Base-by-base conservation (phyloP, 208 protist genomes). In the Crithidia sp. region DNA sequence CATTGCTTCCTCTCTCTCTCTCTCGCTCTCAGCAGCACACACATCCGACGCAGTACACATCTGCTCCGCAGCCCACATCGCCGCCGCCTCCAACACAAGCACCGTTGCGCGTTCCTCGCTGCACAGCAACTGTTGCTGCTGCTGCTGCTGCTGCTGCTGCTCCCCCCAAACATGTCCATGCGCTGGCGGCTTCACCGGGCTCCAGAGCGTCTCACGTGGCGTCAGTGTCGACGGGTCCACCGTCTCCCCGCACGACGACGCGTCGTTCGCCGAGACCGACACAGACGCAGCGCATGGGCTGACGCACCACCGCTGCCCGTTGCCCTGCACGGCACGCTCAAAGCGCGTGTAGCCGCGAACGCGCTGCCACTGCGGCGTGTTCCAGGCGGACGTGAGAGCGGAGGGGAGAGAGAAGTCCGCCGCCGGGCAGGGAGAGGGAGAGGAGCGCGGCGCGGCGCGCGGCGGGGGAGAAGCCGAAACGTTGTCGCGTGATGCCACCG, bases 301-400 rank as follows among this genome's bases (percentile, higher is more conserved):
- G 37, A 56, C 3, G 17, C 43, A 28, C n/a, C 41, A 36, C 43
- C 28, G 8, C 12, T 55, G 61, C 45, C 28, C 28, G 45, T n/a
- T 55, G 36, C 40, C 52, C 52, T 68, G 64, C n/a, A 68, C 64
- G 2, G 64, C 64, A 17, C 64, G 64, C 64, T 68, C 64, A 45
- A 68, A 49, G 10, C 64, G 28, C 3, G 52, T 39, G 17, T 59
- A 68, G 40, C 39, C 40, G n/a, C 64, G 64, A n/a, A 14, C 3
- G 0, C 17, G 52, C 52, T 68, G 64, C 64, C 64, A 68, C 17
- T 4, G 2, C n/a, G 64, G n/a, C 0, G 16, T 68, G 14, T 52
- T 2, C 64, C 64, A 68, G 16, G 41, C 12, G 16, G 64, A 59
- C 5, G 64, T 28, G 8, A 59, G 50, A 2, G 64, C 39, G 2